Evolutionary conservation across 768 basidiomycete genomes (phyloP).

Genomic region (Boletus rex-veris): DNA sequence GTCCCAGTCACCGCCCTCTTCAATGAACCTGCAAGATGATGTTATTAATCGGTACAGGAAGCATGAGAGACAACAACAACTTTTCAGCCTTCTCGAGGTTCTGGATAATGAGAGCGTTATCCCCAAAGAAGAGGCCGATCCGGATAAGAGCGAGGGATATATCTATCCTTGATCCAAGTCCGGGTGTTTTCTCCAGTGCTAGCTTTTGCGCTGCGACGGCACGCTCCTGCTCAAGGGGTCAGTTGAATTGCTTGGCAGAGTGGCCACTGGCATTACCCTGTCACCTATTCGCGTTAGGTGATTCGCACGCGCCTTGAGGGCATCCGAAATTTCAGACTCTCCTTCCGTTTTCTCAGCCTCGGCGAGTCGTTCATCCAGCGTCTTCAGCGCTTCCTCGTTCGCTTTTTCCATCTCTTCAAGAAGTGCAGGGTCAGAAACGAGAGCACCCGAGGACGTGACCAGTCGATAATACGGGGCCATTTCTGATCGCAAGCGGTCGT

Average conservation of each 20-base stretch:
- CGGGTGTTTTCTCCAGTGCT: conserved; percentile 89
- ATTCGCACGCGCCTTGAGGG: conserved; percentile 76
- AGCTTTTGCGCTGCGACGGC: conserved; percentile 77
- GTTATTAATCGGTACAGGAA: neutral
- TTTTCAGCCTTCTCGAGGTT: conserved; percentile 79
- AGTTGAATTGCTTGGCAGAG: neutral
- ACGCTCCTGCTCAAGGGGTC: conserved; percentile 52
- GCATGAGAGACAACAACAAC: conserved; percentile 42
- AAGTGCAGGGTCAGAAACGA: conserved; percentile 38
- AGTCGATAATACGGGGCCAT: conserved; percentile 83
- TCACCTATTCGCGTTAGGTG: conserved; percentile 89
- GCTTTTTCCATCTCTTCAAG: conserved; percentile 38
- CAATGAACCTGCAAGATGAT: conserved; percentile 60
- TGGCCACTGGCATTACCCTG: conserved; percentile 39
- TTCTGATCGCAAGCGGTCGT: conserved; percentile 41
- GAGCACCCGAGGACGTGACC: conserved; percentile 48
- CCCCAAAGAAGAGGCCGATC: conserved; percentile 87
- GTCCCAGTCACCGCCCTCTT: conserved; percentile 98
- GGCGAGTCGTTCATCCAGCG: conserved; percentile 71
- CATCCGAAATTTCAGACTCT: conserved; percentile 90
- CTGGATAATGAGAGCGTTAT: conserved; percentile 64
- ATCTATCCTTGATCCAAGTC: conserved; percentile 90
- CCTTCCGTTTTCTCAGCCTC: conserved; percentile 91
- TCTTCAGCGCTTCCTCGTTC: conserved; percentile 69
- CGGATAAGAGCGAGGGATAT: conserved; percentile 84